Percentiles rank a stretch among this genome's conserved stretches.
phyloP scores from a whole-genome alignment of 352 stramenopile species.

The Stramenopiles sp. region DNA sequence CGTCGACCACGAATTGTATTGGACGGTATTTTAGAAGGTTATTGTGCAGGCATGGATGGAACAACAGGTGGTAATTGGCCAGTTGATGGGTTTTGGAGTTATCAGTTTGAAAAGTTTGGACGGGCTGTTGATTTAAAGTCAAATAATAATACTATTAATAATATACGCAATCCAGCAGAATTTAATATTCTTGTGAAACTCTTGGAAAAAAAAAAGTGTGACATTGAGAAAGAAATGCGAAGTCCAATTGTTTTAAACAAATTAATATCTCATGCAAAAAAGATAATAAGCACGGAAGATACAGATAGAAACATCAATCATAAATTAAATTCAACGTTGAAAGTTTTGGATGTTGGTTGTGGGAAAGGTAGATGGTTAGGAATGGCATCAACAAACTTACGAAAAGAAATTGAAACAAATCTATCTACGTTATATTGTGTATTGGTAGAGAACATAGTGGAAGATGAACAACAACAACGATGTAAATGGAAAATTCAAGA shows the following conservation, averaged over 20 bases:
- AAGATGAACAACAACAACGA: background rate
- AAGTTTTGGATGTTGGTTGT: background rate
- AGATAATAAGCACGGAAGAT: background rate
- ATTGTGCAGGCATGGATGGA: conserved; percentile 1
- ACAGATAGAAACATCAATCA: background rate
- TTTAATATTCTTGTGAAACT: background rate
- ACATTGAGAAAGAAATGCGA: background rate
- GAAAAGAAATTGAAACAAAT: background rate
- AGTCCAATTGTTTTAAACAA: background rate
- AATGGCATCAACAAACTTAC: background rate
- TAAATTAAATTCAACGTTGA: background rate
- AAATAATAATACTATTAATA: background rate
- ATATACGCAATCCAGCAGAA: background rate
- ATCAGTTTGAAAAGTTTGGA: conserved; percentile 1
- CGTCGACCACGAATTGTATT: background rate
- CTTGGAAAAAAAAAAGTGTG: background rate
- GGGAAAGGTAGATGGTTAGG: background rate
- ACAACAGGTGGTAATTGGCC: background rate
- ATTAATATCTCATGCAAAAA: background rate
- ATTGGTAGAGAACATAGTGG: no score
- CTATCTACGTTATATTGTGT: background rate
- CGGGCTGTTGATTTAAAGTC: background rate
- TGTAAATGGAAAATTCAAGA: background rate
- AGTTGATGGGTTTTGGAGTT: background rate
- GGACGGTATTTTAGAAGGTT: background rate